Evolutionary conservation across 805 yeast genomes (phyloP), one percentile per base, ranked within the genome.

Genomic region (Candida sithepensis): DNA sequence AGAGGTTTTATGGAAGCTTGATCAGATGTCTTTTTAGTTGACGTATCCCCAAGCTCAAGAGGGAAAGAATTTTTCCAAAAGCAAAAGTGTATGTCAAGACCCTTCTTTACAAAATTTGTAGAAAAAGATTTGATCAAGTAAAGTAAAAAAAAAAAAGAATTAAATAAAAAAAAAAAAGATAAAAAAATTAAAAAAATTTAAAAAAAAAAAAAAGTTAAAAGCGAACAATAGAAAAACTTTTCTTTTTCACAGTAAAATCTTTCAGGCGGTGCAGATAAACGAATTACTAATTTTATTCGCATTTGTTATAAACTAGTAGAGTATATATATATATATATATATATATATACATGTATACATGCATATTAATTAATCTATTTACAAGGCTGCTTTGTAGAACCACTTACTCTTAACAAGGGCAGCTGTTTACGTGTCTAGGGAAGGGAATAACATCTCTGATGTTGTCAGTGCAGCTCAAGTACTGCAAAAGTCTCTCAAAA

Each of bases 381-480:
- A 47, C 58, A 8, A 26, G 30, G 12, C 10, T 26, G 30, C 12
- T 8, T 26, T 12, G 8, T 26, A 12, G 30, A 26, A 12, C 8
- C 12, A 26, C 12, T 8, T 26, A 16, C 16, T 9, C 12, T n/a
- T 20, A 77, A 51, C 83, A 78, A 2, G 64, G 65, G 54, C 82
- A 77, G 48, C 69, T 75, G 16, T 74, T 67, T 20, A 82, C 84
- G 42, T 85, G 79, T 54, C 99, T 72, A 2, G 96, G 91, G 63
- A 92, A 91, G 2, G 96, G 88, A 20, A 88, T 82, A 8, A 87
- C 86, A 58, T 94, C 99, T 55, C 87, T 77, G 39, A 94, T 80
- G 61, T 91, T 94, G 26, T 84, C 91, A 18, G 84, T 72, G 3
- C 83, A 89, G 7, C 82, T 74, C 46, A 90, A 68, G 55, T 84